These are phyloP conservation scores for Pseudoturritis turrita DNA, from an alignment of 345 rosid genomes.

Conservation along the genomic window DNA sequence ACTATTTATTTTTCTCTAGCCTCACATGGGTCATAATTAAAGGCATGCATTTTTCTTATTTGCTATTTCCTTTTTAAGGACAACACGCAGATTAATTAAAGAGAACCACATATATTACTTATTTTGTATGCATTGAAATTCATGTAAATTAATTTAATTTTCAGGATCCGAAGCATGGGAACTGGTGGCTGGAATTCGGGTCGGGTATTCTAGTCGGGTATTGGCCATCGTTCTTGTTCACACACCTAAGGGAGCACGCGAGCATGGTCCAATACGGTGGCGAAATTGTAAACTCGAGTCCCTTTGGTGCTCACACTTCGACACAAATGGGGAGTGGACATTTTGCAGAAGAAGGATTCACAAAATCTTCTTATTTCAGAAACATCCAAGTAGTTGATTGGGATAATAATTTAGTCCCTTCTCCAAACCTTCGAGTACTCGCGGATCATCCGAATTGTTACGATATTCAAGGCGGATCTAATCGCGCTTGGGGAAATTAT, in stretches of 20 bases:
- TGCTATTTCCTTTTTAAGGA: neutral
- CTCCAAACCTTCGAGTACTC: constrained; percentile 54
- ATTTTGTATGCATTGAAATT: neutral
- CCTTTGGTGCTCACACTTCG: constrained; percentile 73
- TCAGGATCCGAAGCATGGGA: constrained; percentile 99
- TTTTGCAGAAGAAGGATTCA: constrained; percentile 87
- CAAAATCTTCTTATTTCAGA: constrained; percentile 90
- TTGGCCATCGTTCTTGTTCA: constrained; percentile 93
- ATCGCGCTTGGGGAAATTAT: constrained; percentile 88
- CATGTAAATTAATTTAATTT: neutral
- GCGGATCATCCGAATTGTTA: constrained; percentile 95
- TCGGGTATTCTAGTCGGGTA: constrained; percentile 89
- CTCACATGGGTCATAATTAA: constrained; percentile 33
- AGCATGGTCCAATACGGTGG: constrained; percentile 99
- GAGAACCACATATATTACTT: too few species aligned
- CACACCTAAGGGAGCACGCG: constrained; percentile 80
- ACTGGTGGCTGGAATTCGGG: constrained; percentile 99
- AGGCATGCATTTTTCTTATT: constrained; percentile 1
- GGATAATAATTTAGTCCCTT: constrained; percentile 86
- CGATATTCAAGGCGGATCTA: constrained; percentile 76
- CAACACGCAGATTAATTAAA: neutral
- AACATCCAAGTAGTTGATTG: constrained; percentile 91
- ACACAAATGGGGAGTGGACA: constrained; percentile 99
- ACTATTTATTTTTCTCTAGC: constrained; percentile 8
- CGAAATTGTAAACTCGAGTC: constrained; percentile 72